These are phyloP conservation scores for Halophytophthora polymorphica DNA, from an alignment of 352 stramenopile species.

Conservation along the genomic window DNA sequence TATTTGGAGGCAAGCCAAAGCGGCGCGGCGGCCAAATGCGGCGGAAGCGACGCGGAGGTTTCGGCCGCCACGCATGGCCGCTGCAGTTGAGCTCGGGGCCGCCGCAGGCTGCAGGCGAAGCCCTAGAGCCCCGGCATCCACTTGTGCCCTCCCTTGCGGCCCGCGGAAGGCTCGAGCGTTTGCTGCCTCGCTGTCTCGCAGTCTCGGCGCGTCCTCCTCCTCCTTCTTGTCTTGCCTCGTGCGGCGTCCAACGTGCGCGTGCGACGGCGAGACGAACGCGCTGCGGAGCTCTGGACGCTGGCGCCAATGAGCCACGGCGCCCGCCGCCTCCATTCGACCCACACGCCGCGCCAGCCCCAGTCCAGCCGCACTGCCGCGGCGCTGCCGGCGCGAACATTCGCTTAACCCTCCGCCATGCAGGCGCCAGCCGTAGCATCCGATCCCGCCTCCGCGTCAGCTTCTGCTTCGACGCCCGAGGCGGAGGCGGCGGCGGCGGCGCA, in stretches of 20 bases:
- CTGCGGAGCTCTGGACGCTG: constrained; percentile 6
- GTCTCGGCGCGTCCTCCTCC: too few relatives aligned
- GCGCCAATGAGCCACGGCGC: constrained; percentile 30
- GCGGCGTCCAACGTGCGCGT: too few relatives aligned
- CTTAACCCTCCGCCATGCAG: not conserved
- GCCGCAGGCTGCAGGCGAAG: too few relatives aligned
- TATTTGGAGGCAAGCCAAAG: too few relatives aligned
- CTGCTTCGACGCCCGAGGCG: constrained; percentile 2
- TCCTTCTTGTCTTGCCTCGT: too few relatives aligned
- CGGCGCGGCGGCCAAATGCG: too few relatives aligned
- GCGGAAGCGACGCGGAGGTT: constrained; percentile 30
- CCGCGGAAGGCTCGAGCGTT: not conserved
- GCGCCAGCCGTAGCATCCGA: not conserved
- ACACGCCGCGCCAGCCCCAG: constrained; percentile 8
- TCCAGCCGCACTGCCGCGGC: constrained; percentile 8
- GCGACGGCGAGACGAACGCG: too few relatives aligned
- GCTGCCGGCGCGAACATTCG: constrained; percentile 1
- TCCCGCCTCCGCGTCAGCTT: constrained; percentile 4
- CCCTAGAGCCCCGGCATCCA: too few relatives aligned
- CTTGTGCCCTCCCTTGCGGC: too few relatives aligned
- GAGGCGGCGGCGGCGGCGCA: constrained; percentile 13
- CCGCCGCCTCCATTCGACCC: constrained; percentile 16
- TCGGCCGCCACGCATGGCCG: constrained; percentile 14
- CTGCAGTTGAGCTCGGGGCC: too few relatives aligned
- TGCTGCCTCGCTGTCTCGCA: too few relatives aligned